A percentile compares a stretch with the other conserved stretches of the same genome.
Evolutionary conservation across 768 basidiomycete genomes (phyloP).

Genomic region (Saitozyma podzolica): DNA sequence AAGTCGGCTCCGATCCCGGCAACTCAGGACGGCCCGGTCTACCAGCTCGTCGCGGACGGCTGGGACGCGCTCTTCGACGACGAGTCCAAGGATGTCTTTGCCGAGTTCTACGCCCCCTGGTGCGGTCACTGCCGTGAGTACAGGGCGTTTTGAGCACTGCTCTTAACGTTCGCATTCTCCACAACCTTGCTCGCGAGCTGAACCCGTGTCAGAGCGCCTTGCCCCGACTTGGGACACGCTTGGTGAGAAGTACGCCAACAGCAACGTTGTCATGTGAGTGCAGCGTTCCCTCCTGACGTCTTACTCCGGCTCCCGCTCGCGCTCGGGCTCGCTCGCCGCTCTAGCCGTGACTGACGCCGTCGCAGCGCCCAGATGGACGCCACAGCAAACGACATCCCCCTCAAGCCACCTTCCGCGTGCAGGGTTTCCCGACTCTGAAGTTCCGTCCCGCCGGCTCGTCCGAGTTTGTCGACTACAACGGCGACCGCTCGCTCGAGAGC

Average conservation of each 20-base stretch:
- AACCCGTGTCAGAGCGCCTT: conserved; percentile 60
- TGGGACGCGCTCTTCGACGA: conserved; percentile 86
- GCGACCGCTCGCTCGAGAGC: conserved; percentile 76
- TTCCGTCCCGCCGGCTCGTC: conserved; percentile 86
- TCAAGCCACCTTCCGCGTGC: conserved; percentile 79
- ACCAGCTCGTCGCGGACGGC: conserved; percentile 78
- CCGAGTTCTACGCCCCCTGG: conserved; percentile 98
- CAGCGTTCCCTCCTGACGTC: conserved; percentile 8
- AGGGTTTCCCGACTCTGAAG: conserved; percentile 84
- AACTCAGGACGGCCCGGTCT: conserved; percentile 77
- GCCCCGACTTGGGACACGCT: conserved; percentile 91
- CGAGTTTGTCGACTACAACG: conserved; percentile 90
- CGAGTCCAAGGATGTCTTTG: conserved; percentile 85
- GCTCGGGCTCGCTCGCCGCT: background rate
- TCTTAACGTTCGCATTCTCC: background rate
- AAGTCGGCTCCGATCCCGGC: conserved; percentile 88
- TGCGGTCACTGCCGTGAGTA: conserved; percentile 55
- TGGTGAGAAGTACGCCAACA: conserved; percentile 74
- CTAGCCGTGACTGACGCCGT: background rate
- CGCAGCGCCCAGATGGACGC: conserved; percentile 85
- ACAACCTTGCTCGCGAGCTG: background rate
- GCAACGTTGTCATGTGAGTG: conserved; percentile 73
- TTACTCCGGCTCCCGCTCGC: background rate
- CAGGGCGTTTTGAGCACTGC: background rate
- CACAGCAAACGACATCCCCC: conserved; percentile 93